Evolutionary conservation across 495 filamentous ascomycete genomes (phyloP).

Genomic region (Podospora tetraspora): DNA sequence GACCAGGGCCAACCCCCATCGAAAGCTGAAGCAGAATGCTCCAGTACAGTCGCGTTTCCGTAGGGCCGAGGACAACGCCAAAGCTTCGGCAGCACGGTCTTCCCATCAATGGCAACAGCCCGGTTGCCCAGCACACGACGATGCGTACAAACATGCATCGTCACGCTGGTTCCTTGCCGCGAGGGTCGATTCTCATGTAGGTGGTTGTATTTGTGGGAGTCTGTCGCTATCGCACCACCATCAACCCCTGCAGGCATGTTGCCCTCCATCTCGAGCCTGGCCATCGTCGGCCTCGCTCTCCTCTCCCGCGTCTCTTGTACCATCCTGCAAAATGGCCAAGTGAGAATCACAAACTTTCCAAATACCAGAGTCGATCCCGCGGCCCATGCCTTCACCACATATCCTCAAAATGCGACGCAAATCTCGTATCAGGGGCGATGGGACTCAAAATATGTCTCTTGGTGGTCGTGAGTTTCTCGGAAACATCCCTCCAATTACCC

Average conservation of each 20-base stretch:
- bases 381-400: conserved; percentile 41
- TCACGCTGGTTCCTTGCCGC: not conserved
- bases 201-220: not conserved
- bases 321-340: conserved; percentile 62
- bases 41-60: not conserved
- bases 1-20: not conserved
- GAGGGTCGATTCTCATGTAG: not conserved
- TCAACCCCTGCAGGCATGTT: conserved; percentile 13
- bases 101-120: not conserved
- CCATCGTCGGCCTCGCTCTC: conserved; percentile 24
- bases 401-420: conserved; percentile 51
- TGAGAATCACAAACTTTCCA: conserved; percentile 41
- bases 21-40: not conserved
- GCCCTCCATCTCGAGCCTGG: conserved; percentile 17
- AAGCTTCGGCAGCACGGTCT: not conserved
- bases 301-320: conserved; percentile 32
- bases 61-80: not conserved
- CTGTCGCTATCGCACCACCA: not conserved
- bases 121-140: not conserved
- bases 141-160: conserved; percentile 5
- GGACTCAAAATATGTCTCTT: conserved; percentile 62
- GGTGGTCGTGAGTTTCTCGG: conserved; percentile 52
- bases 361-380: conserved; percentile 43
- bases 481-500: not conserved
- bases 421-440: conserved; percentile 67